These are phyloP conservation scores for Coemansia sp. DNA, from an alignment of 192 early-diverging fungal species.

Conservation along the genomic window DNA sequence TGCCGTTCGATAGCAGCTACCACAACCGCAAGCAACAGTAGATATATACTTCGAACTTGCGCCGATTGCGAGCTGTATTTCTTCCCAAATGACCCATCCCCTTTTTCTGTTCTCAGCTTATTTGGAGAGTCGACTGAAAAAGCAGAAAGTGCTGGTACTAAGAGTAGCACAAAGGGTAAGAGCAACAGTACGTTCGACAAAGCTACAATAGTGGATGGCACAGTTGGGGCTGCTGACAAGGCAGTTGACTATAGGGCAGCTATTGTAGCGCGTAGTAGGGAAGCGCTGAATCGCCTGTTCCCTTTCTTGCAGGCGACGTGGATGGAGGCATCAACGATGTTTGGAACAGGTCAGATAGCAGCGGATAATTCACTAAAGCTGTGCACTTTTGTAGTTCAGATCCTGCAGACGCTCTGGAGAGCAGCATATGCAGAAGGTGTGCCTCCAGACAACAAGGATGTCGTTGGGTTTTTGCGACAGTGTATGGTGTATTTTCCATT, in stretches of 20 bases:
- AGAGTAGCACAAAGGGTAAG: conserved; percentile 15
- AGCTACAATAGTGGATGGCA: neutral
- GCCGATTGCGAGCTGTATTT: conserved; percentile 22
- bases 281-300: conserved; percentile 55
- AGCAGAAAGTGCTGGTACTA: neutral
- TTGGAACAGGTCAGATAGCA: conserved; percentile 55
- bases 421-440: conserved; percentile 42
- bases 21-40: neutral
- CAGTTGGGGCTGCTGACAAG: conserved; percentile 1
- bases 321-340: conserved; percentile 76
- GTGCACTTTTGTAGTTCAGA: conserved; percentile 61
- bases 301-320: conserved; percentile 74
- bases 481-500: conserved; percentile 76
- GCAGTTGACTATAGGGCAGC: conserved; percentile 12
- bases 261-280: conserved; percentile 22
- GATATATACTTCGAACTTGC: neutral
- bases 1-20: neutral
- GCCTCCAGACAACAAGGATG: conserved; percentile 8
- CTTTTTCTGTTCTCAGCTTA: conserved; percentile 26
- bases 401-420: conserved; percentile 74
- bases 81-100: conserved; percentile 25
- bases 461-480: conserved; percentile 67
- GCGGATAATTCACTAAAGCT: conserved; percentile 62
- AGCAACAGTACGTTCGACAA: conserved; percentile 15
- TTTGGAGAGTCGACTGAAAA: conserved; percentile 32